A percentile compares a stretch with the other conserved stretches of the same genome.
These are phyloP conservation scores for Cordyceps farinosa DNA, from an alignment of 2,329 filamentous ascomycete species.

Conservation along the genomic window DNA sequence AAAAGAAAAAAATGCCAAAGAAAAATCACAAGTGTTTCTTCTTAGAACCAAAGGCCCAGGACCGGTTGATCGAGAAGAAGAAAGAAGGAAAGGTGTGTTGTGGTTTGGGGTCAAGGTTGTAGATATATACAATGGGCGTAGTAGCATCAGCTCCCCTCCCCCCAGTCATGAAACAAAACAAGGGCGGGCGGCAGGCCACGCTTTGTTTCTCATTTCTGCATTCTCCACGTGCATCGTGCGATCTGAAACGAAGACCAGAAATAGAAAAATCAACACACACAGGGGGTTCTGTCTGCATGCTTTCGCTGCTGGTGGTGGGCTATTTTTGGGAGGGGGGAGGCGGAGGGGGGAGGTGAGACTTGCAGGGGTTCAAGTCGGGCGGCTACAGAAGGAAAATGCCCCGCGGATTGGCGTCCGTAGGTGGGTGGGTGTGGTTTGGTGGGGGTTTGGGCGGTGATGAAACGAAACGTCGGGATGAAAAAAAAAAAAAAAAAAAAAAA, in stretches of 20 bases:
- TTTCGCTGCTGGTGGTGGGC: not conserved
- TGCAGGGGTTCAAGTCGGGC: no score
- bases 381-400: no score
- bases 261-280: not conserved
- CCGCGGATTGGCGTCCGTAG: no score
- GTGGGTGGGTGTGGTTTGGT: no score
- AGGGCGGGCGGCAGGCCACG: not conserved
- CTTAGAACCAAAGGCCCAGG: constrained; percentile 3
- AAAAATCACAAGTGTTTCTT: not conserved
- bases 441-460: no score
- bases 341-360: no score
- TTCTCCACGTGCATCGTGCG: not conserved
- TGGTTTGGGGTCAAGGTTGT: not conserved
- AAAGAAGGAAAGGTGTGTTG: not conserved
- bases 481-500: no score
- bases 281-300: not conserved
- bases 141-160: not conserved
- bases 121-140: constrained; percentile 1
- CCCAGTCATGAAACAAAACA: not conserved
- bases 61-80: constrained; percentile 7
- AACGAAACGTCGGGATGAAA: no score
- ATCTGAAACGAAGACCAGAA: constrained; percentile 15
- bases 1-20: not conserved
- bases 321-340: no score
- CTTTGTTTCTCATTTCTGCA: no score